Evolutionary conservation across 148 eudicot species (phyloP).

Genomic region (Rhododendron ferrugineum): DNA sequence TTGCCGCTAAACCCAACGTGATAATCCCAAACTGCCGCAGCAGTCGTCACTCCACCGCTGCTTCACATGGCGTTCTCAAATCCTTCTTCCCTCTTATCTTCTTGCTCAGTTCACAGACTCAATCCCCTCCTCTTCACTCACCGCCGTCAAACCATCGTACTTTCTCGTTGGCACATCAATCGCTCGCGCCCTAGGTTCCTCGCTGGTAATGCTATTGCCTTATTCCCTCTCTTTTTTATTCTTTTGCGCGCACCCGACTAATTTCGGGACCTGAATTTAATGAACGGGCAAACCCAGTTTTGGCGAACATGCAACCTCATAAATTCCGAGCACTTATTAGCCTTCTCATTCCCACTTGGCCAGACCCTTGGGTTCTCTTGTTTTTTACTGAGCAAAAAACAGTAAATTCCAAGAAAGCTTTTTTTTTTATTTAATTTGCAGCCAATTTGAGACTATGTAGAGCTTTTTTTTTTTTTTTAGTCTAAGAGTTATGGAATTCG

Average conservation of each 20-base stretch:
- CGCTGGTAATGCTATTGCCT: constrained; percentile 24
- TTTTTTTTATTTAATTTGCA: too few relatives aligned
- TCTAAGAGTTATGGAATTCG: neutral
- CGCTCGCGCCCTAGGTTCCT: constrained; percentile 32
- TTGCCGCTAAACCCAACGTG: neutral
- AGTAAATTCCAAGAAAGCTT: neutral
- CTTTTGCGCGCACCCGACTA: too few relatives aligned
- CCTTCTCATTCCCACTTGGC: too few relatives aligned
- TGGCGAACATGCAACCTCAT: too few relatives aligned
- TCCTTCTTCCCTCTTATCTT: constrained; percentile 54
- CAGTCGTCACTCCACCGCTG: neutral
- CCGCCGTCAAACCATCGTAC: constrained; percentile 34
- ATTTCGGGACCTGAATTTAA: too few relatives aligned
- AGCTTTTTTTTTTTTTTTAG: neutral
- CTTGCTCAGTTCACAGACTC: constrained; percentile 47
- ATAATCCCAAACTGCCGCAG: neutral
- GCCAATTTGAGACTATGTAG: neutral
- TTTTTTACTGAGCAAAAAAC: too few relatives aligned
- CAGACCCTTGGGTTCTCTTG: too few relatives aligned
- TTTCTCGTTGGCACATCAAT: constrained; percentile 22
- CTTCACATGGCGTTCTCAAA: constrained; percentile 50
- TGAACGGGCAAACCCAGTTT: too few relatives aligned
- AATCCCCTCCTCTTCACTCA: constrained; percentile 54
- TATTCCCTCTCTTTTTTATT: neutral
- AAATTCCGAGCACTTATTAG: too few relatives aligned